Base-by-base conservation (phyloP, 306 rosid species). In the Malus sieversii region DNA sequence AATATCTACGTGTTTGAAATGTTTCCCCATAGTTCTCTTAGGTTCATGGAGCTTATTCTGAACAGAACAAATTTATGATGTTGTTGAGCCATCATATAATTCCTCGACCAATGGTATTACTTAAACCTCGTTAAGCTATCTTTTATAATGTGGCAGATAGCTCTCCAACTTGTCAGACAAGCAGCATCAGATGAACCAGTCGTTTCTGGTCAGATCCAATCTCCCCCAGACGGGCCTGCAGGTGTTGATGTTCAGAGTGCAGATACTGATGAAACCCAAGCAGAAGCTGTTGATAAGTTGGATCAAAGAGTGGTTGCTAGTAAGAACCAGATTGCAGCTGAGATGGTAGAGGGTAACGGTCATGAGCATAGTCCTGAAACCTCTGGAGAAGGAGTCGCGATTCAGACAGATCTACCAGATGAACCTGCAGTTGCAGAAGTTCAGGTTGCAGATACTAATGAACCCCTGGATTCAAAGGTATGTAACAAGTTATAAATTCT, bases 131-230 rank as follows among this genome's bases (percentile, higher is more conserved):
- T 79, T 62, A 77, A 73, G 69, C 48, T 42, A 77, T 71, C 35
- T 77, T 29, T 55, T 79, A 44, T 80, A 81, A 72, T 72, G 53
- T 87, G 79, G 70, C 91, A 95, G 99, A 95, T 95, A 84, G 97
- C 99, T 68, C 90, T 95, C 53, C 81, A 83, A 72, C 92, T 95
- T 82, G 97, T 90, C 78, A 89, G 97, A 85, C 85, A 90, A 84
- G 88, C 84, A 78, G 90, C 73, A 57, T 79, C 74, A 44, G 46
- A 74, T 44, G 90, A 86, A 73, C 79, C 75, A 20, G 81, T 73
- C 51, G 68, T 70, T 75, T 61, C 69, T 58, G 75, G 16, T 58
- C 27, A 40, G 42, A 59, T 40, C 5, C 27, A 73, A 8, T 59
- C 68, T 42, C 58, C 23, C 58, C 8, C 35, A 58, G 76, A 58